A percentile compares a stretch with the other conserved stretches of the same genome.
Conservation (phyloP, 1,284 basidiomycete species). For the Sanghuangporus baumii region DNA sequence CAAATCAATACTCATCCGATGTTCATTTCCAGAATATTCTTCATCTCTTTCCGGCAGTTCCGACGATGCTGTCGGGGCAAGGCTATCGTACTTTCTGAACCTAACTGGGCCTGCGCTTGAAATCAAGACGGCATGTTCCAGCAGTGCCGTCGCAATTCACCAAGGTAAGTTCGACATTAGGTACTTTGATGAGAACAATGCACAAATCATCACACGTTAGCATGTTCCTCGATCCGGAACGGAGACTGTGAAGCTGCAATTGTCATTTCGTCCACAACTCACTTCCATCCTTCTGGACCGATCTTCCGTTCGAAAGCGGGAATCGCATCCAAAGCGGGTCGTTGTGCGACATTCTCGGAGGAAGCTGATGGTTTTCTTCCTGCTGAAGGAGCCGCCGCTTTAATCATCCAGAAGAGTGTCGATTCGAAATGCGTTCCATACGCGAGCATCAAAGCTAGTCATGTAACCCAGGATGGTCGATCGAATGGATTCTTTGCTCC, state of each 20-base stretch:
- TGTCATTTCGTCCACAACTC: conserved; percentile 19
- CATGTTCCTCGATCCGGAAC: conserved; percentile 17
- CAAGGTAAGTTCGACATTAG: conserved; percentile 16
- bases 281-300: conserved; percentile 16
- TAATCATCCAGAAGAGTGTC: conserved; percentile 17
- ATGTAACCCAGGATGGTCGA: conserved; percentile 19
- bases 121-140: conserved; percentile 22
- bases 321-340: conserved; percentile 18
- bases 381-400: conserved; percentile 19
- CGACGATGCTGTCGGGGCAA: conserved; percentile 9
- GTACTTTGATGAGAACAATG: not conserved
- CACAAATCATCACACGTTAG: not conserved
- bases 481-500: conserved; percentile 20
- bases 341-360: conserved; percentile 19
- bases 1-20: not conserved
- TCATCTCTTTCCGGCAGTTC: conserved; percentile 2
- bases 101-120: conserved; percentile 20
- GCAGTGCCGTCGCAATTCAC: conserved; percentile 21
- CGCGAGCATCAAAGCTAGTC: conserved; percentile 12
- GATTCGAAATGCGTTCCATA: not conserved
- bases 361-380: conserved; percentile 21
- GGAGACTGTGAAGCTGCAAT: conserved; percentile 21
- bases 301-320: conserved; percentile 19
- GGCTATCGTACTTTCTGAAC: conserved; percentile 20
- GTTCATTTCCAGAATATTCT: not conserved